phyloP scores from a whole-genome alignment of 1,284 basidiomycete species.

The Chiua sp. region DNA sequence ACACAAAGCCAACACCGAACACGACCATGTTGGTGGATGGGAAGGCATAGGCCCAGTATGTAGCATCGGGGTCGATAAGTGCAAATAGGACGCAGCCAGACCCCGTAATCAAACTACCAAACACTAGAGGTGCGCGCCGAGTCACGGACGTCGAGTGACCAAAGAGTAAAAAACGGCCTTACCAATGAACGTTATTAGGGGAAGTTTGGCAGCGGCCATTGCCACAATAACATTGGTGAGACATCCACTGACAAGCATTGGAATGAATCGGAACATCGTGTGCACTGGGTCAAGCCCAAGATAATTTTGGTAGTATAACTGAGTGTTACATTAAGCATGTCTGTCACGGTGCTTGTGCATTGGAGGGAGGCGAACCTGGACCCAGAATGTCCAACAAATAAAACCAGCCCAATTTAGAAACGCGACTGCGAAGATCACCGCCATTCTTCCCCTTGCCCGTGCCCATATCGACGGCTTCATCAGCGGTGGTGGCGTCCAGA shows the following conservation, averaged over 20 bases:
- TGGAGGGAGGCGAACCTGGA: slow-evolving; percentile 41
- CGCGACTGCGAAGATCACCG: slow-evolving; percentile 62
- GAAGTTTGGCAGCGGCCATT: slow-evolving; percentile 60
- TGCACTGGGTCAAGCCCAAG: slow-evolving; percentile 58
- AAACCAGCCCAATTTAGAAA: slow-evolving; percentile 71
- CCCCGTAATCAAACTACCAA: slow-evolving; percentile 67
- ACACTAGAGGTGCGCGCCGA: slow-evolving; percentile 36
- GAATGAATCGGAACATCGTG: slow-evolving; percentile 80
- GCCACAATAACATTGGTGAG: slow-evolving; percentile 75
- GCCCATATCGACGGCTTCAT: slow-evolving; percentile 68
- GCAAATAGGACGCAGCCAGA: slow-evolving; percentile 76
- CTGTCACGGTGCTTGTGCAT: background rate
- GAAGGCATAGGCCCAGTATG: slow-evolving; percentile 86
- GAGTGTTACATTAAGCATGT: slow-evolving; percentile 13
- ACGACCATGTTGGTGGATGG: slow-evolving; percentile 76
- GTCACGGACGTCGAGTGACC: background rate
- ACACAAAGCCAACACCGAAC: slow-evolving; percentile 83
- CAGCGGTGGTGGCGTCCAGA: slow-evolving; percentile 61
- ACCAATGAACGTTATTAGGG: slow-evolving; percentile 63
- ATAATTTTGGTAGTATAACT: slow-evolving; percentile 77
- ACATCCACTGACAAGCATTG: slow-evolving; percentile 77
- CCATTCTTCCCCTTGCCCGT: slow-evolving; percentile 63
- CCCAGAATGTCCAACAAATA: slow-evolving; percentile 54
- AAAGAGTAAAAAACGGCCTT: slow-evolving; percentile 18
- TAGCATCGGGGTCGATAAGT: slow-evolving; percentile 59